Base-by-base conservation (phyloP, 2,329 filamentous ascomycete genomes). In the Laburnicola sp. region DNA sequence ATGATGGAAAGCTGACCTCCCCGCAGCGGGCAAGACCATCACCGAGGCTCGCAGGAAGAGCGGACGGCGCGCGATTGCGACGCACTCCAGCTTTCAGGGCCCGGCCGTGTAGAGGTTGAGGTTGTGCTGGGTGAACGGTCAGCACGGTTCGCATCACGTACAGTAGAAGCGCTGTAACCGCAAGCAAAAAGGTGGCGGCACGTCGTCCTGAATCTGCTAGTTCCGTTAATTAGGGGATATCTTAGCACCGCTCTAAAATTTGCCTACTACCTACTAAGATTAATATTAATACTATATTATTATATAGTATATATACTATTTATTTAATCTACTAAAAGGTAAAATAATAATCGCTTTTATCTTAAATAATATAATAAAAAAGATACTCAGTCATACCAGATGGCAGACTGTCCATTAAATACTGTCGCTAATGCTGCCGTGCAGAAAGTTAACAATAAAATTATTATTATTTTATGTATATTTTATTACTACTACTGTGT, bases 131-230 rank as follows among this genome's bases (percentile, higher is more conserved):
- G 25, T 22, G 32, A n/a, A 40, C 49, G 46, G 54, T 61, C 60
- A 65, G 59, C 56, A 58, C 49, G 39, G 50, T 58, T 56, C 42
- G 55, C 53, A 54, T 23, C 31, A 48, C 43, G 16, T 16, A 1
- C 16, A 16, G 16, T 16, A 48, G 47, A 65, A 64, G 62, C 65
- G 65, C 63, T 66, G 58, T 51, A 67, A 61, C 62, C 65, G 65
- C 67, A 62, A 54, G 36, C 31, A 38, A 53, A 32, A 45, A 30
- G 16, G 52, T 53, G 45, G 50, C 54, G 53, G 57, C 52, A 46
- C 56, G 45, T 45, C 31, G 40, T 32, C 28, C 47, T 31, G 8
- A 41, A 58, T 68, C 39, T 54, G 66, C 66, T 54, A 71, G 38
- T 23, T 23, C 7, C 1, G 16, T 16, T 16, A 16, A 16, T 16